A percentile compares a stretch with the other conserved stretches of the same genome.
phyloP scores from a whole-genome alignment of 2,329 filamentous ascomycete genomes.

The Colletotrichum simmondsii region DNA sequence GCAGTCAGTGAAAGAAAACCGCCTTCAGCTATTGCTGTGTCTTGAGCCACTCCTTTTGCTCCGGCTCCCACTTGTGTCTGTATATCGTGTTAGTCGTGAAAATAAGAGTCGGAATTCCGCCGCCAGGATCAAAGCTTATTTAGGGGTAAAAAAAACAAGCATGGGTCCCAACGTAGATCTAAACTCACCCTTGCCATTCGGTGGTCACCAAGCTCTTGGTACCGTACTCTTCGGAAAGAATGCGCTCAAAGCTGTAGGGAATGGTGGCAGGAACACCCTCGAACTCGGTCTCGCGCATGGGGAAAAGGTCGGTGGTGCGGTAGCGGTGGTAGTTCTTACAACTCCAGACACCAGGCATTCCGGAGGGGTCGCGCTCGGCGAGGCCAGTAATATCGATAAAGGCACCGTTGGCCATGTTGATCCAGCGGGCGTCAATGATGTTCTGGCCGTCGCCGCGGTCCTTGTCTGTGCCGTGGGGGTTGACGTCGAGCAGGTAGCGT shows the following conservation, averaged over 20 bases:
- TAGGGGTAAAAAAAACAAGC: slow-evolving; percentile 2
- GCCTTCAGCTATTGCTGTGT: neutral
- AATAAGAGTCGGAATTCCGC: neutral
- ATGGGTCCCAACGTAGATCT: neutral
- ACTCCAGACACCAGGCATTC: slow-evolving; percentile 73
- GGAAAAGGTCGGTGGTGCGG: slow-evolving; percentile 76
- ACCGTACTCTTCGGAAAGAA: slow-evolving; percentile 74
- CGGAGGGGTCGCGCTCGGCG: slow-evolving; percentile 71
- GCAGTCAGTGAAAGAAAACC: neutral
- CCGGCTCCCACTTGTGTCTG: slow-evolving; percentile 71
- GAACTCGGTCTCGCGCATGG: slow-evolving; percentile 78
- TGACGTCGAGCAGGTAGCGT: slow-evolving; percentile 80
- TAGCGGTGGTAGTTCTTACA: slow-evolving; percentile 87
- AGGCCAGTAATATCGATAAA: slow-evolving; percentile 88
- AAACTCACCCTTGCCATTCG: slow-evolving; percentile 69
- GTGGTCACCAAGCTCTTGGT: slow-evolving; percentile 69
- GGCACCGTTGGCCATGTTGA: slow-evolving; percentile 79
- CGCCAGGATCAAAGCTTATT: neutral
- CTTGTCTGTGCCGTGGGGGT: slow-evolving; percentile 73
- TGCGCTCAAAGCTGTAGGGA: slow-evolving; percentile 75
- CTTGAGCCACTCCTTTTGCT: slow-evolving; percentile 69
- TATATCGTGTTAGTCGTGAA: slow-evolving; percentile 31
- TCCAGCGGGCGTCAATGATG: slow-evolving; percentile 87
- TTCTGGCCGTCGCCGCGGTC: slow-evolving; percentile 76
- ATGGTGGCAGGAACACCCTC: slow-evolving; percentile 78